phyloP scores from a whole-genome alignment of 495 filamentous ascomycete genomes.

The Podospora bellae-mahoneyi region DNA sequence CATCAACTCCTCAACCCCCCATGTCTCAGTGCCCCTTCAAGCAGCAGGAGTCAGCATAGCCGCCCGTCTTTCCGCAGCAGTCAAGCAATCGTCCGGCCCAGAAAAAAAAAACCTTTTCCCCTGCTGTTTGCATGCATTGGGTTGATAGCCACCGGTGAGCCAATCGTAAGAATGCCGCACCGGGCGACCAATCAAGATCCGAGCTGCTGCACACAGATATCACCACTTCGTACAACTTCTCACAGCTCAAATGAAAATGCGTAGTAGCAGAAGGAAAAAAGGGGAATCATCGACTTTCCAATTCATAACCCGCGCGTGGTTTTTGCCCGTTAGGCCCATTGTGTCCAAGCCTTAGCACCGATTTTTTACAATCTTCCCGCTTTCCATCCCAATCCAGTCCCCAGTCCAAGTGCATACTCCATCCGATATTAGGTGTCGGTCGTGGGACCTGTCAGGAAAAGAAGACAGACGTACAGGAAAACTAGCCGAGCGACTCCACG shows the following conservation, averaged over 20 bases:
- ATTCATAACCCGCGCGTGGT: background rate
- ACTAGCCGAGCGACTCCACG: background rate
- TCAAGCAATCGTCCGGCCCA: background rate
- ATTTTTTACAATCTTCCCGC: background rate
- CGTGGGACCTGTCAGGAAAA: background rate
- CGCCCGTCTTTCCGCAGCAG: background rate
- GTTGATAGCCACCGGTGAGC: background rate
- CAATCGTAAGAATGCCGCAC: background rate
- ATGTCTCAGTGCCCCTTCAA: background rate
- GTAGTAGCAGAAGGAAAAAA: background rate
- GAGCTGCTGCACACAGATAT: background rate
- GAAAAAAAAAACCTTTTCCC: background rate
- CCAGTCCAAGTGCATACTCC: background rate
- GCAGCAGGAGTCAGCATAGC: background rate
- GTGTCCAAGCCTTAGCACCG: background rate
- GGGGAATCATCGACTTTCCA: background rate
- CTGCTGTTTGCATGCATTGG: background rate
- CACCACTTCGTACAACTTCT: background rate
- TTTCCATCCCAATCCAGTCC: background rate
- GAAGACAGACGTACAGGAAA: background rate
- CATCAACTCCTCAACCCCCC: background rate
- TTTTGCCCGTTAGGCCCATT: background rate
- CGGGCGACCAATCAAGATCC: background rate
- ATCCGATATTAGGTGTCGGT: background rate
- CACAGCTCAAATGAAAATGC: background rate